Conservation (phyloP, 495 filamentous ascomycete genomes). For the Aspergillus steynii region DNA sequence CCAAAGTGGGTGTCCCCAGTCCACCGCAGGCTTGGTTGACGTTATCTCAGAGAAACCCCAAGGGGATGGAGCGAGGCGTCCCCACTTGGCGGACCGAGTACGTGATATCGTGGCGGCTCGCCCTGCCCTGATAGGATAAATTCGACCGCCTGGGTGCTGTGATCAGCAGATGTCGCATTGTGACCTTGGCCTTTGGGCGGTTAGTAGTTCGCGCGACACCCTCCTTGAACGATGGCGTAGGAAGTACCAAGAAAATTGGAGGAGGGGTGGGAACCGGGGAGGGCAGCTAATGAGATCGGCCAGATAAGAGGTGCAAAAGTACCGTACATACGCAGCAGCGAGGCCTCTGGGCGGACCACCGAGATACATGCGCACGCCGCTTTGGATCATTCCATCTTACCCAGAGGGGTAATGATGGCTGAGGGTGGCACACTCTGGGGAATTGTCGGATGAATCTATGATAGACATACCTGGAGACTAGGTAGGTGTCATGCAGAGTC, state of each 20-base stretch:
- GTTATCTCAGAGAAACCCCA: conserved; percentile 8
- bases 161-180: conserved; percentile 23
- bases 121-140: conserved; percentile 25
- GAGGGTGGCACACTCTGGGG: neutral
- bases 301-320: conserved; percentile 17
- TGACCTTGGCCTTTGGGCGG: conserved; percentile 11
- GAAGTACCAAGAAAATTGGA: neutral
- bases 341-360: too few relatives aligned
- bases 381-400: conserved; percentile 5
- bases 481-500: too few relatives aligned
- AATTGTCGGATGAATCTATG: too few relatives aligned
- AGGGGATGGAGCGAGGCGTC: conserved; percentile 7
- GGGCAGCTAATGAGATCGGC: conserved; percentile 11
- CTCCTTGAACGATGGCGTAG: neutral
- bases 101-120: conserved; percentile 19
- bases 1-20: too few relatives aligned
- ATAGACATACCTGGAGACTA: too few relatives aligned
- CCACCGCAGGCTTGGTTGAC: neutral
- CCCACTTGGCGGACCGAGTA: conserved; percentile 15
- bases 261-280: neutral
- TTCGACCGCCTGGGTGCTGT: conserved; percentile 10
- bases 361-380: conserved; percentile 2
- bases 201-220: conserved; percentile 9
- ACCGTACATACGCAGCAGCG: neutral
- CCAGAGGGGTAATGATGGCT: neutral